phyloP scores from a whole-genome alignment of 176 grass and related monocot genomes.

The Stipa capillata region DNA sequence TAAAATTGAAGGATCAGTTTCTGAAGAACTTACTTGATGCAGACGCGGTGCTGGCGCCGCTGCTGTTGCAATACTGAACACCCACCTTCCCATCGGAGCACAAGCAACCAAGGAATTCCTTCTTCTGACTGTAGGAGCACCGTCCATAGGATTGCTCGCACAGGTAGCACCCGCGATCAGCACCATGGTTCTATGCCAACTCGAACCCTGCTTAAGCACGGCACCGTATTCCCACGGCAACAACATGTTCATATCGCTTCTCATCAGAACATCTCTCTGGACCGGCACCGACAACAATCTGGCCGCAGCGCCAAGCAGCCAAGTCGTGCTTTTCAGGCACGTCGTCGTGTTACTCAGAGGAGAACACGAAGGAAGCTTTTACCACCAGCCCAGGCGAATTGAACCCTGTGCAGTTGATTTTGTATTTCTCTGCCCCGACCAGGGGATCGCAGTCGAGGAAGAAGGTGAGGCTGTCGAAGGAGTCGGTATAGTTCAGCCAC shows the following conservation, averaged over 20 bases:
- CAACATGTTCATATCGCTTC: accelerated
- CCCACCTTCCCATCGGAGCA: neutral
- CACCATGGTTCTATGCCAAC: neutral
- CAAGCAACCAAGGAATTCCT: neutral
- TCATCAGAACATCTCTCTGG: accelerated
- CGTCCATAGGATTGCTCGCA: neutral
- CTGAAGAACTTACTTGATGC: neutral
- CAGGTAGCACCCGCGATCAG: accelerated
- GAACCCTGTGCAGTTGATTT: neutral
- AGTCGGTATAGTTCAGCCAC: neutral
- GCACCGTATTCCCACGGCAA: neutral
- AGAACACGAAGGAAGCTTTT: neutral
- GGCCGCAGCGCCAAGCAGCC: accelerated
- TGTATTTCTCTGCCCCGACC: accelerated
- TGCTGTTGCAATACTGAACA: neutral
- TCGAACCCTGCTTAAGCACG: slow-evolving; percentile 5
- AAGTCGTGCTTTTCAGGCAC: accelerated
- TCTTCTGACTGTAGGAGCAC: neutral
- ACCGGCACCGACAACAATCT: neutral
- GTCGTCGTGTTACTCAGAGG: accelerated
- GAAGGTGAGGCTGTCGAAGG: neutral
- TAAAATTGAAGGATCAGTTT: neutral
- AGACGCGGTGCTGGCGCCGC: neutral
- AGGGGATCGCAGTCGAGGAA: slow-evolving; percentile 33
- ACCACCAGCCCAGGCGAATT: accelerated